Conservation (phyloP, 371 early-diverging fungal species). For the Apophysomyces variabilis region DNA sequence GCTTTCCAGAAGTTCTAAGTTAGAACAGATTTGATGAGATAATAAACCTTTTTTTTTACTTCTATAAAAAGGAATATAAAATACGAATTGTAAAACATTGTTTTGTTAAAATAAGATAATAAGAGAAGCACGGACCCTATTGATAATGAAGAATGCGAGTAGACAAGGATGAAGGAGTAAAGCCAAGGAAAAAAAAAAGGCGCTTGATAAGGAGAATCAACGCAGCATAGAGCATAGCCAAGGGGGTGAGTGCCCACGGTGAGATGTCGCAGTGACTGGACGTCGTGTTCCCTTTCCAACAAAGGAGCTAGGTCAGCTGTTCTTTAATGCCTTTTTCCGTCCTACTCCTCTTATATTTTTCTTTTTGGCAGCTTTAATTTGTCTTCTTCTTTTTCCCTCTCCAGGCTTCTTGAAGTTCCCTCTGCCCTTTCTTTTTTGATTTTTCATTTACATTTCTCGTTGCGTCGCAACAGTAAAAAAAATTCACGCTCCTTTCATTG, state of each 20-base stretch:
- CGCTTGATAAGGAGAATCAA: background rate
- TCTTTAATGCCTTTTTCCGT: slow-evolving; percentile 4
- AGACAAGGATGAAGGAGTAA: slow-evolving; percentile 5
- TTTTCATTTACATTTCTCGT: slow-evolving; percentile 1
- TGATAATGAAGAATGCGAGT: slow-evolving; percentile 1
- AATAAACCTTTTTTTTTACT: slow-evolving; percentile 1
- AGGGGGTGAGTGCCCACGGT: background rate
- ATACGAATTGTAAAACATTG: background rate
- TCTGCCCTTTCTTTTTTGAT: slow-evolving; percentile 4
- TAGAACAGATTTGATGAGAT: slow-evolving; percentile 10
- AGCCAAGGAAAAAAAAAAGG: background rate
- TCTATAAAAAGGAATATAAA: no score
- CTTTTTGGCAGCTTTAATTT: slow-evolving; percentile 10
- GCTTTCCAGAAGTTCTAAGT: slow-evolving; percentile 95
- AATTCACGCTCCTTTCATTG: slow-evolving; percentile 9
- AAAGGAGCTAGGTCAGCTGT: slow-evolving; percentile 9
- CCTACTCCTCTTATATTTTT: slow-evolving; percentile 10
- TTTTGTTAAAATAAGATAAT: slow-evolving; percentile 5
- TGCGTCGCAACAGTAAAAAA: slow-evolving; percentile 6
- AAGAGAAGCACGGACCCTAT: slow-evolving; percentile 11
- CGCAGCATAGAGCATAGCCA: background rate
- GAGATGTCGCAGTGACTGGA: slow-evolving; percentile 1
- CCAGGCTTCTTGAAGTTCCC: background rate
- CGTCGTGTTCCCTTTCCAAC: slow-evolving; percentile 8
- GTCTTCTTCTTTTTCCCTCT: slow-evolving; percentile 4